Evolutionary conservation across 2,329 filamentous ascomycete species (phyloP).

Genomic region (Beauveria sp.): DNA sequence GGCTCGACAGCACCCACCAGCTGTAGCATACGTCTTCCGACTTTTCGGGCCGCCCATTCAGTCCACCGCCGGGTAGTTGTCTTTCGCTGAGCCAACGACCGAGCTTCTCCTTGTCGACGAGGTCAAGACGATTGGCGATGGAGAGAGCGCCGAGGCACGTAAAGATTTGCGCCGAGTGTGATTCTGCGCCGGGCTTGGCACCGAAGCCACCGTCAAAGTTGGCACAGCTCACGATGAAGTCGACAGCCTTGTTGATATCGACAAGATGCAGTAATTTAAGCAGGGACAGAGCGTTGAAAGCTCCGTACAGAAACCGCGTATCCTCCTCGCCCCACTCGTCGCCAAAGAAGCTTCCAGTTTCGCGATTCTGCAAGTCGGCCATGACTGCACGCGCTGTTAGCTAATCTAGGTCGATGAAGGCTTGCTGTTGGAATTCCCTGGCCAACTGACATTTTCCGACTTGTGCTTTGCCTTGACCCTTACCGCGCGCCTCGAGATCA

Average conservation of each 20-base stretch:
- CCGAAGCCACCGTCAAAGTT: constrained; percentile 97
- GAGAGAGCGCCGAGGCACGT: constrained; percentile 83
- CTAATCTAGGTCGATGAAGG: constrained; percentile 8
- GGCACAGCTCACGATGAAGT: constrained; percentile 71
- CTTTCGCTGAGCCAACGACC: constrained; percentile 90
- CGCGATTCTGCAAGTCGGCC: constrained; percentile 68
- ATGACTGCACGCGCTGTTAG: constrained; percentile 50
- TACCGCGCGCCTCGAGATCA: constrained; percentile 65
- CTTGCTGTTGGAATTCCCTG: too few species aligned
- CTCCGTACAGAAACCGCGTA: constrained; percentile 87
- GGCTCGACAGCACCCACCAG: constrained; percentile 94
- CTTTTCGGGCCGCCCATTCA: constrained; percentile 95
- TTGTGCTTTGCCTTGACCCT: constrained; percentile 53
- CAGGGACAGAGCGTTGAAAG: constrained; percentile 82
- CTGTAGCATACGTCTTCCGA: constrained; percentile 96
- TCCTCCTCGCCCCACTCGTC: constrained; percentile 97
- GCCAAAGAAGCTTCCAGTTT: constrained; percentile 82
- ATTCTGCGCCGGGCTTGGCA: constrained; percentile 81
- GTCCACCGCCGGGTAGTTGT: constrained; percentile 75
- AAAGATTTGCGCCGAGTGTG: constrained; percentile 91
- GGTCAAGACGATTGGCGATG: constrained; percentile 74
- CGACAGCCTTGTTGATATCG: constrained; percentile 72
- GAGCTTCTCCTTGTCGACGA: constrained; percentile 74
- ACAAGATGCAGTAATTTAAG: constrained; percentile 66
- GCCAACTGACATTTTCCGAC: constrained; percentile 68